Conservation (phyloP, 2,329 filamentous ascomycete genomes). For the Waltergamsia citrina region DNA sequence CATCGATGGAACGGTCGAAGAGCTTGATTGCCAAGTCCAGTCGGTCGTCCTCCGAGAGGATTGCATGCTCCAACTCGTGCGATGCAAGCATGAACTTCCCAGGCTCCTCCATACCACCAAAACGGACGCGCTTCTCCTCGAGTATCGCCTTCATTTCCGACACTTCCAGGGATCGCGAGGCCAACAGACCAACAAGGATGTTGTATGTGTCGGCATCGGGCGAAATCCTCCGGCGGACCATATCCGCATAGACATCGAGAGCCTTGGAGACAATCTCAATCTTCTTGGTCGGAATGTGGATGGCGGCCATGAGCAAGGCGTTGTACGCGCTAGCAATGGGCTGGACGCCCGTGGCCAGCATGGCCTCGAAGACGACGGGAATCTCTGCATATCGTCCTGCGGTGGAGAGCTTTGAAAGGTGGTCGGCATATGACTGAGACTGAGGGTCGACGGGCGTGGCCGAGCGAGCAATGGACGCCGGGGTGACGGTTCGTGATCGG, state of each 20-base stretch:
- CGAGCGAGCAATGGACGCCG: conserved; percentile 40
- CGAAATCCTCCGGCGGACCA: conserved; percentile 75
- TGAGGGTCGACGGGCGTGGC: conserved; percentile 54
- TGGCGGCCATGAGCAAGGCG: conserved; percentile 74
- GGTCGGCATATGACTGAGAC: conserved; percentile 63
- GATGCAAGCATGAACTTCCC: conserved; percentile 85
- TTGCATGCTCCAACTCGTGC: conserved; percentile 76
- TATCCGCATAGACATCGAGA: conserved; percentile 90
- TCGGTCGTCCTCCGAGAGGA: conserved; percentile 79
- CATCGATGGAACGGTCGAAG: conserved; percentile 65
- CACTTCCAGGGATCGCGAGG: conserved; percentile 72
- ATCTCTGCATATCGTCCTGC: conserved; percentile 75
- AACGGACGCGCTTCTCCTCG: conserved; percentile 75
- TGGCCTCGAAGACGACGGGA: conserved; percentile 79
- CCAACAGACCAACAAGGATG: conserved; percentile 74
- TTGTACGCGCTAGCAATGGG: conserved; percentile 88
- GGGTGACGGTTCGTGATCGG: conserved; percentile 30
- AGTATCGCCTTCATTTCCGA: conserved; percentile 61
- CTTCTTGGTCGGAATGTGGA: conserved; percentile 69
- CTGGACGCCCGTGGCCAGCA: conserved; percentile 73
- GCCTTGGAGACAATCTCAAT: conserved; percentile 84
- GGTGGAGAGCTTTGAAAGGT: conserved; percentile 65
- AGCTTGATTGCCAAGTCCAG: conserved; percentile 77
- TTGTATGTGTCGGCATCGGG: conserved; percentile 83
- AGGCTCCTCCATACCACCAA: conserved; percentile 74